A percentile compares a stretch with the other conserved stretches of the same genome.
Evolutionary conservation across 129 eudicot genomes (phyloP).

Genomic region (Escallonia rubra): DNA sequence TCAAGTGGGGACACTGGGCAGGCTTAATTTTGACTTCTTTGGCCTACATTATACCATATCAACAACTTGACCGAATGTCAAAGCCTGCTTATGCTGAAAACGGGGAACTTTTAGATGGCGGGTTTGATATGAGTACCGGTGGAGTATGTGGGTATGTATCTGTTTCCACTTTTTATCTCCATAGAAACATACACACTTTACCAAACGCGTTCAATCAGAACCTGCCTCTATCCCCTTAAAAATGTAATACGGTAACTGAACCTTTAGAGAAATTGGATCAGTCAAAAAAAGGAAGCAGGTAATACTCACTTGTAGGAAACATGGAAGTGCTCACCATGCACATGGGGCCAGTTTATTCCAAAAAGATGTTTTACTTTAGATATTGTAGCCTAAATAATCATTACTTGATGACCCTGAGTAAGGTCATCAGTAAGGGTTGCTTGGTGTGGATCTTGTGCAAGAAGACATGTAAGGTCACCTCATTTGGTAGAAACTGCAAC

Average conservation of each 20-base stretch:
- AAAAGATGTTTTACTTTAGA: not conserved
- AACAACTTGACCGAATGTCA: conserved; percentile 78
- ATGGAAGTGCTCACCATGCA: not conserved
- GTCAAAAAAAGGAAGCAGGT: not conserved
- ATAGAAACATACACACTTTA: not conserved
- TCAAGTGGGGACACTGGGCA: conserved; percentile 69
- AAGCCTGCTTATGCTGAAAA: conserved; percentile 59
- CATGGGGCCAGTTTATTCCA: not conserved
- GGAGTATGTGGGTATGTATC: conserved; percentile 86
- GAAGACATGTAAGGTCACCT: not conserved
- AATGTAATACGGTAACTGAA: not conserved
- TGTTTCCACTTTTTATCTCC: not conserved
- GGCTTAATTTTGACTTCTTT: conserved; percentile 65
- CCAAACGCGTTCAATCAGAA: not conserved
- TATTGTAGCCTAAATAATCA: not conserved
- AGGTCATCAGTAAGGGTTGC: not conserved
- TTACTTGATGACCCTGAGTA: not conserved
- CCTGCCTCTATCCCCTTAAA: not conserved
- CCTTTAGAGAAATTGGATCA: not conserved
- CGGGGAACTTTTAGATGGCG: conserved; percentile 92
- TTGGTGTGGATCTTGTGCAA: not conserved
- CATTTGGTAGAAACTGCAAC: not conserved
- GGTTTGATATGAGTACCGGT: conserved; percentile 93
- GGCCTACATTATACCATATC: conserved; percentile 64
- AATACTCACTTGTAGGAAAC: not conserved